Percentiles rank a stretch among this genome's conserved stretches.
Evolutionary conservation across 2,329 filamentous ascomycete genomes (phyloP).

Genomic region (Beauveria scarabaeidicola): DNA sequence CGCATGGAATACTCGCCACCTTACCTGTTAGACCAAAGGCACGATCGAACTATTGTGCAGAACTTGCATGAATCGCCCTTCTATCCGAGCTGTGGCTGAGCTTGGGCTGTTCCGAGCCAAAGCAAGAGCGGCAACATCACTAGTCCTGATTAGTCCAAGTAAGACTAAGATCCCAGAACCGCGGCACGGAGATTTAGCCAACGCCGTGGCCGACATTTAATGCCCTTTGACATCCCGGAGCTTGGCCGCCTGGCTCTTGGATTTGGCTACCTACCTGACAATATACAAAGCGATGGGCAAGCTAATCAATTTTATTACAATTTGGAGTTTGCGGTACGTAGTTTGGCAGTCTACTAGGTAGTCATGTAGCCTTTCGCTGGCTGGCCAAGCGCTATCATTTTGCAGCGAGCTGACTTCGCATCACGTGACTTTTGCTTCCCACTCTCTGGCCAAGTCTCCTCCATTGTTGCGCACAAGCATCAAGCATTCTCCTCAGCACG

Average conservation of each 20-base stretch:
- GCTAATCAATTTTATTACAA: no score
- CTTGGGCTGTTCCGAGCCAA: no score
- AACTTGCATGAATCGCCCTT: no score
- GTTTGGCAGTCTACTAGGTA: neutral
- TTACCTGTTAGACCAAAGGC: no score
- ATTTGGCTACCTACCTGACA: neutral
- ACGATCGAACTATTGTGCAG: no score
- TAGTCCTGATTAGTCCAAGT: neutral
- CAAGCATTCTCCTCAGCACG: neutral
- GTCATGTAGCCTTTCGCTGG: neutral
- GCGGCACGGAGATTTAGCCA: conserved; percentile 1
- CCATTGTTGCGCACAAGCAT: conserved; percentile 1
- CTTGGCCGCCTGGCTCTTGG: neutral
- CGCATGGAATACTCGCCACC: no score
- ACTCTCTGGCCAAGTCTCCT: neutral
- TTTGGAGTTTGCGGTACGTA: no score
- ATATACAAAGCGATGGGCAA: neutral
- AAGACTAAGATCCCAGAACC: neutral
- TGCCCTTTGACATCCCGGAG: neutral
- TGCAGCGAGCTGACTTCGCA: neutral
- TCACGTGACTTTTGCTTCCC: neutral
- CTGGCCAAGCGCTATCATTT: no score
- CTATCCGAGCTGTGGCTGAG: no score
- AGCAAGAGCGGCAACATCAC: no score
- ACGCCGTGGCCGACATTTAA: neutral